Conservation (phyloP, 257 asterid genomes). For the Solanum chmielewskii region DNA sequence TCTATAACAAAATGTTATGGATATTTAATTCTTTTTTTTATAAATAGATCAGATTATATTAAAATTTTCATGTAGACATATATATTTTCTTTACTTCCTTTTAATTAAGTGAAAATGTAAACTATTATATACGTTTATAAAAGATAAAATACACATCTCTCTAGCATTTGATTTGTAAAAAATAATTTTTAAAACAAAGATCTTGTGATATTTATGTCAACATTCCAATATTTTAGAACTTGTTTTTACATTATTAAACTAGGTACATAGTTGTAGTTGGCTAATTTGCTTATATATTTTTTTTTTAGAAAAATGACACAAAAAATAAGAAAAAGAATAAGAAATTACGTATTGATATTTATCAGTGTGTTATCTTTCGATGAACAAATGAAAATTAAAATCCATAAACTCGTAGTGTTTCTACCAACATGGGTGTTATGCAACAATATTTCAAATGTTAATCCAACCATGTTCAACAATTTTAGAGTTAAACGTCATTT, state of each 20-base stretch:
- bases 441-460: neutral
- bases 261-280: neutral
- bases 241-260: neutral
- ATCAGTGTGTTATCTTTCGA: neutral
- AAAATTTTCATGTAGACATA: neutral
- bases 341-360: neutral
- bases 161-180: neutral
- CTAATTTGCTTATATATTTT: neutral
- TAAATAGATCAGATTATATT: neutral
- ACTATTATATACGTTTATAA: neutral
- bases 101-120: neutral
- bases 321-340: too few relatives aligned
- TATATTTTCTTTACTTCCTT: neutral
- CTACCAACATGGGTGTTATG: neutral
- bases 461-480: neutral
- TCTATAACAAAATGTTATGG: neutral
- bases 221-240: neutral
- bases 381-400: neutral
- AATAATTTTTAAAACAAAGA: neutral
- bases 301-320: neutral
- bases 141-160: neutral
- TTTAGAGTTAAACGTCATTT: neutral
- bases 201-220: neutral
- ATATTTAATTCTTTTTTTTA: too few relatives aligned
- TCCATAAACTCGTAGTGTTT: neutral